These are phyloP conservation scores for Falciphora oryzae DNA, from an alignment of 2,329 filamentous ascomycete species.

Conservation along the genomic window DNA sequence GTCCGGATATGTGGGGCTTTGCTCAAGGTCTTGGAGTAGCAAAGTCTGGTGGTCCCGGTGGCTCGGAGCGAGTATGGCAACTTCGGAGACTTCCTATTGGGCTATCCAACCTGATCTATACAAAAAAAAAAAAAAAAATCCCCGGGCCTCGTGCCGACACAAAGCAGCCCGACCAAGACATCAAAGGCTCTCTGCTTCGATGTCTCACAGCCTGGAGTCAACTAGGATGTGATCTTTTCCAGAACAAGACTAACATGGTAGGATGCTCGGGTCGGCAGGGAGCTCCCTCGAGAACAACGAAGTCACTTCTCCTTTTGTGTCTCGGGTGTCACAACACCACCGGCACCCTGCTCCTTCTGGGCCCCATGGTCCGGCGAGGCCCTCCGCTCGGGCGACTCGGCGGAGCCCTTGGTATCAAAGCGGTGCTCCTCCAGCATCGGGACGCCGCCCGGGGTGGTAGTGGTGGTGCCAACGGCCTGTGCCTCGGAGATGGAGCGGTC, in stretches of 20 bases:
- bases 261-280: too few relatives aligned
- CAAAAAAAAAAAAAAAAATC: background rate
- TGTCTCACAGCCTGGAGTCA: background rate
- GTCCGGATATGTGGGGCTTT: too few relatives aligned
- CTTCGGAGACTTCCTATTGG: too few relatives aligned
- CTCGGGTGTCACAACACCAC: background rate
- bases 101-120: background rate
- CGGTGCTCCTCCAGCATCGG: conserved; percentile 5
- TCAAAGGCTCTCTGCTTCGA: too few relatives aligned
- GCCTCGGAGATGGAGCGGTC: conserved; percentile 2
- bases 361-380: background rate
- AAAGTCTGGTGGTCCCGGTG: too few relatives aligned
- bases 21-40: too few relatives aligned
- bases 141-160: background rate
- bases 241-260: background rate
- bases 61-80: too few relatives aligned
- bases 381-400: conserved; percentile 6
- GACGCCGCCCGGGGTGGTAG: background rate
- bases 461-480: background rate
- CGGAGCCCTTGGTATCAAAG: background rate
- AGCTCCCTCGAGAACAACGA: background rate
- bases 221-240: background rate
- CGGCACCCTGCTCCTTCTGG: background rate
- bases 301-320: background rate
- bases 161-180: background rate